Conservation (phyloP, 768 basidiomycete genomes). For the Mrakia hoshinonis region DNA sequence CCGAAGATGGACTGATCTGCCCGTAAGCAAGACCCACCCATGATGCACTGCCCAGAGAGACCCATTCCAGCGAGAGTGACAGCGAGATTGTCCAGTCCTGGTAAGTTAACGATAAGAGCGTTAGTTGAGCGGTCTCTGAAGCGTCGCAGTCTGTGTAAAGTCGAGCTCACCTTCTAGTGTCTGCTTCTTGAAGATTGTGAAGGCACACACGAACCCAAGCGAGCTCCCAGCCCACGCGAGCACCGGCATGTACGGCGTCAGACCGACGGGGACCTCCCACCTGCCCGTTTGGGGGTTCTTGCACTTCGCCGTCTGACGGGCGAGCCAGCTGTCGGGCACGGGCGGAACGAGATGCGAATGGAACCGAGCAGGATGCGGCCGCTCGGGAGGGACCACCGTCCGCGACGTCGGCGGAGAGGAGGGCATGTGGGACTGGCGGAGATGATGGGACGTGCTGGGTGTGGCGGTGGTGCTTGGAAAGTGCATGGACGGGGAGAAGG, state of each 20-base stretch:
- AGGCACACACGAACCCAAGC: conserved; percentile 66
- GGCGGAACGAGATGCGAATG: conserved; percentile 16
- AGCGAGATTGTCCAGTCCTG: conserved; percentile 75
- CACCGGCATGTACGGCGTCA: conserved; percentile 69
- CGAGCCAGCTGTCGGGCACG: neutral
- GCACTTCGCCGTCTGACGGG: neutral
- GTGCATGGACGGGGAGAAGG: neutral
- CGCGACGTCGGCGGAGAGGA: neutral
- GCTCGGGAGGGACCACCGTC: neutral
- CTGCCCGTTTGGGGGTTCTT: conserved; percentile 14
- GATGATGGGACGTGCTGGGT: neutral
- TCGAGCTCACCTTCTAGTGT: conserved; percentile 62
- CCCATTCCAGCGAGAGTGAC: conserved; percentile 65
- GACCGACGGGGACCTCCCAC: conserved; percentile 34
- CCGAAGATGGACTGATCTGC: neutral
- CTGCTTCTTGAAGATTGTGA: conserved; percentile 72
- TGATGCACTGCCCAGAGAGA: conserved; percentile 63
- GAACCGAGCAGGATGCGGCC: neutral
- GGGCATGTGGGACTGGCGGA: conserved; percentile 13
- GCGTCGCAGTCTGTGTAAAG: too few relatives aligned
- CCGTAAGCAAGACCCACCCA: conserved; percentile 50
- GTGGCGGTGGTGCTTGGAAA: neutral
- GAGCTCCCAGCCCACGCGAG: conserved; percentile 68
- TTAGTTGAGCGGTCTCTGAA: too few relatives aligned
- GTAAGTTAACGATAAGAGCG: neutral